phyloP scores from a whole-genome alignment of 2,329 filamentous ascomycete species.

The Xylaria sp. region DNA sequence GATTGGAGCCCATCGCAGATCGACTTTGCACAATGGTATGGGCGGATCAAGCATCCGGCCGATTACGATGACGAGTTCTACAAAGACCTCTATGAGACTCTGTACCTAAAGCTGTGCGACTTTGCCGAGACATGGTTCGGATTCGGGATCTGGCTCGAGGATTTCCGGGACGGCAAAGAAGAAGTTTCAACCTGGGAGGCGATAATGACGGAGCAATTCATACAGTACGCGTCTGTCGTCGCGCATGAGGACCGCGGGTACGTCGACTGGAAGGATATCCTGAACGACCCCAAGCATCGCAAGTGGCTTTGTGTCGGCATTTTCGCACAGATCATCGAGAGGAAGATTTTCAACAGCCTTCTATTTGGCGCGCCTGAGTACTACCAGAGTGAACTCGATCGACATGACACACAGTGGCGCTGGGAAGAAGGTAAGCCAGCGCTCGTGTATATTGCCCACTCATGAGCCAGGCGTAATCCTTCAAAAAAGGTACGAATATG shows the following conservation, averaged over 20 bases:
- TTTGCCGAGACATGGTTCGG: conserved; percentile 41
- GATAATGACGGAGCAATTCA: conserved; percentile 40
- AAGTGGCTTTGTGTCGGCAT: conserved; percentile 46
- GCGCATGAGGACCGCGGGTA: conserved; percentile 44
- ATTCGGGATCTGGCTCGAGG: conserved; percentile 22
- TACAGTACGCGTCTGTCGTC: conserved; percentile 42
- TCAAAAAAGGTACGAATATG: not conserved
- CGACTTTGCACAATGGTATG: conserved; percentile 31
- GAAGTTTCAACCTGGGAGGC: conserved; percentile 34
- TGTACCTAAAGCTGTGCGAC: conserved; percentile 36
- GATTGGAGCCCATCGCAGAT: conserved; percentile 34
- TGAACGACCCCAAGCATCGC: conserved; percentile 40
- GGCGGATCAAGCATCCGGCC: conserved; percentile 23
- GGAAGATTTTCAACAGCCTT: conserved; percentile 46
- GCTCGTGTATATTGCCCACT: not conserved
- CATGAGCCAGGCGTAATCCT: not conserved
- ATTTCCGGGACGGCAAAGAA: conserved; percentile 3
- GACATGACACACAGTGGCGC: conserved; percentile 41
- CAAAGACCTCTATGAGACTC: conserved; percentile 32
- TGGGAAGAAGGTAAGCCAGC: conserved; percentile 42
- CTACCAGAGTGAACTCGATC: conserved; percentile 38
- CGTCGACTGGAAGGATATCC: conserved; percentile 45
- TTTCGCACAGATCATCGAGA: conserved; percentile 46
- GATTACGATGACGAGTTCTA: conserved; percentile 37
- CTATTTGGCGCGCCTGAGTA: conserved; percentile 47